phyloP scores from a whole-genome alignment of 2,329 filamentous ascomycete genomes.

The Acephala macrosclerotiorum region DNA sequence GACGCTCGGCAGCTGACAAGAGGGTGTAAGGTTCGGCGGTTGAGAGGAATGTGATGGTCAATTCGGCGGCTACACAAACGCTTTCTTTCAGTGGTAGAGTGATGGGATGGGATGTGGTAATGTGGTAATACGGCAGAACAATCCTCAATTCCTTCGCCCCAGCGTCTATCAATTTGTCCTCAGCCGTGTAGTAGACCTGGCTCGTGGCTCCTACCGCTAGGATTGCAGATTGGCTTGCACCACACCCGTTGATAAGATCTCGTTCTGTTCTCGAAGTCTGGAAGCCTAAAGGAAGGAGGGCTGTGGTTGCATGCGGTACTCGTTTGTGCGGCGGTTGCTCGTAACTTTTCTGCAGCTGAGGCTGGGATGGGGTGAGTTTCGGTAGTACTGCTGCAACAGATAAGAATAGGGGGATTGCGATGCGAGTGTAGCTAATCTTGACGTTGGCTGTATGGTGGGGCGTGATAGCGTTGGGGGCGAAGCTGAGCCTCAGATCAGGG shows the following conservation, averaged over 20 bases:
- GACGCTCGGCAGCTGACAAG: neutral
- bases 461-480: neutral
- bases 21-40: neutral
- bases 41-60: neutral
- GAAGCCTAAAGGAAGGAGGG: conserved; percentile 7
- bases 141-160: too few relatives aligned
- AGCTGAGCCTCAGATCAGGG: conserved; percentile 3
- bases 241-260: neutral
- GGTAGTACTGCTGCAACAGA: neutral
- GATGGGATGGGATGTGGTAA: neutral
- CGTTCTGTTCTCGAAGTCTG: neutral
- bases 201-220: neutral
- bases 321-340: neutral
- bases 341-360: neutral
- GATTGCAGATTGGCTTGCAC: too few relatives aligned
- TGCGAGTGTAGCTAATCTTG: neutral
- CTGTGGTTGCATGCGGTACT: neutral
- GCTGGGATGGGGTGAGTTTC: neutral
- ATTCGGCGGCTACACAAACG: neutral
- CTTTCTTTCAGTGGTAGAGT: neutral
- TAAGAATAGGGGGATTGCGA: conserved; percentile 4
- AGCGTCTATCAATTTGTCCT: too few relatives aligned
- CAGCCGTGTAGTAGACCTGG: neutral
- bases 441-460: neutral
- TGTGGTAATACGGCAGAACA: neutral